These are phyloP conservation scores for cucumber (Cucumis sativus) DNA, from an alignment of 306 rosid species.

Conservation along the genomic window DNA sequence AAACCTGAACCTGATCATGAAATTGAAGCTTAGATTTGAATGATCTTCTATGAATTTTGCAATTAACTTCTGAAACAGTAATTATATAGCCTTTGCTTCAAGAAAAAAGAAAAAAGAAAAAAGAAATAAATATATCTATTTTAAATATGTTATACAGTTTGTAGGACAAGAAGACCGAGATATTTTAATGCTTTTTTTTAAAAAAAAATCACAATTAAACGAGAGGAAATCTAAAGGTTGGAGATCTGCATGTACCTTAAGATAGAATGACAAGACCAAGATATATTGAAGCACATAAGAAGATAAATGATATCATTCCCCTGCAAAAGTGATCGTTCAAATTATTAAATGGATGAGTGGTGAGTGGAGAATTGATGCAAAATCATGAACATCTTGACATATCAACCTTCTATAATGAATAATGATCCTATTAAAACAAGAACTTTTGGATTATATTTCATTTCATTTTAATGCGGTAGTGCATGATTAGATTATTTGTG, in stretches of 20 bases:
- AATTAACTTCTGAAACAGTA: neutral
- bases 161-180: neutral
- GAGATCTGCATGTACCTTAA: constrained; percentile 26
- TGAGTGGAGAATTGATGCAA: neutral
- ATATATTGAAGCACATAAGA: constrained; percentile 29
- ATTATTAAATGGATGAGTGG: neutral
- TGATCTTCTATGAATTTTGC: neutral
- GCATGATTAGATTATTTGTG: neutral
- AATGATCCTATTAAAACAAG: neutral
- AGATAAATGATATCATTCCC: constrained; percentile 39
- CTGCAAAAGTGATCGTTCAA: constrained; percentile 17
- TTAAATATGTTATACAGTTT: neutral
- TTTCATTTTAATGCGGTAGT: neutral
- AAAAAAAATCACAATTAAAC: neutral
- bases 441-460: neutral
- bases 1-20: neutral
- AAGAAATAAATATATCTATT: neutral
- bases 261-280: constrained; percentile 45
- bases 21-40: neutral
- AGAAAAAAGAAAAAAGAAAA: too few species aligned
- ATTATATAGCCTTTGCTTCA: neutral
- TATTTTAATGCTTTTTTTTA: neutral
- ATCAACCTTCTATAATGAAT: neutral
- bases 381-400: neutral
- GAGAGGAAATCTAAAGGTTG: neutral